Percentiles rank a stretch among this genome's conserved stretches.
Conservation (phyloP, 1,284 basidiomycete genomes). For the Marasmius fiardii region DNA sequence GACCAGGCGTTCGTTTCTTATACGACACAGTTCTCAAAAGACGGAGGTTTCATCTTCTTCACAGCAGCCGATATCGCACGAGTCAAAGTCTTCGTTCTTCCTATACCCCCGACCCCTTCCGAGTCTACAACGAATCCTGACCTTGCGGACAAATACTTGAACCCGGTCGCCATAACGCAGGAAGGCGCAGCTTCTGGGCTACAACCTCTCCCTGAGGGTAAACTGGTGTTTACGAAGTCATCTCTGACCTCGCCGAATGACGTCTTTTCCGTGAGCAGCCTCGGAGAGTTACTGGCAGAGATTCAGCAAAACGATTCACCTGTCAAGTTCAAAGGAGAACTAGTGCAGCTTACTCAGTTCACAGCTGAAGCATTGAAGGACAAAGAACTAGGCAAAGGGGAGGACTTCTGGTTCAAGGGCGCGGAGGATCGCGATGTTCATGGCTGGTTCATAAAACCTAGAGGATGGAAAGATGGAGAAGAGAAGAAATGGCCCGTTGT, state of each 20-base stretch:
- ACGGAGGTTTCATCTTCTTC: slow-evolving; percentile 68
- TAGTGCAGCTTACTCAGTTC: slow-evolving; percentile 60
- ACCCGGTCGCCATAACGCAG: slow-evolving; percentile 58
- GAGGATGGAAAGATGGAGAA: slow-evolving; percentile 63
- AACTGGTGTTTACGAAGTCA: slow-evolving; percentile 64
- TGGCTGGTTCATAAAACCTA: slow-evolving; percentile 80
- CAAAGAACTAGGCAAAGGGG: slow-evolving; percentile 56
- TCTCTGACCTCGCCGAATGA: slow-evolving; percentile 76
- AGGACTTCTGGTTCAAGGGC: slow-evolving; percentile 87
- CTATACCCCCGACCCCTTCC: slow-evolving; percentile 38
- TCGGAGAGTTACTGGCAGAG: slow-evolving; percentile 37
- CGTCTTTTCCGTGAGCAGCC: slow-evolving; percentile 55
- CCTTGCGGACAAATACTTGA: slow-evolving; percentile 43
- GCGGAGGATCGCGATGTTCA: slow-evolving; percentile 71
- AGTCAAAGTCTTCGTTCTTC: slow-evolving; percentile 69
- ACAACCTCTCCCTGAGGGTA: slow-evolving; percentile 55
- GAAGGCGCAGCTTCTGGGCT: slow-evolving; percentile 54
- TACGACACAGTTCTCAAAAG: slow-evolving; percentile 61
- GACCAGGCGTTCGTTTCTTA: slow-evolving; percentile 10
- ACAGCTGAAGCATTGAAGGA: slow-evolving; percentile 52
- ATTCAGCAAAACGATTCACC: slow-evolving; percentile 23
- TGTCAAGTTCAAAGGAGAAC: slow-evolving; percentile 27
- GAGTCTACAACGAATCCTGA: slow-evolving; percentile 26
- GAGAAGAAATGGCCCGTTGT: slow-evolving; percentile 75
- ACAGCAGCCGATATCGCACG: slow-evolving; percentile 75